Base-by-base conservation (phyloP, 768 basidiomycete genomes). In the Phaeotremella fagi region DNA sequence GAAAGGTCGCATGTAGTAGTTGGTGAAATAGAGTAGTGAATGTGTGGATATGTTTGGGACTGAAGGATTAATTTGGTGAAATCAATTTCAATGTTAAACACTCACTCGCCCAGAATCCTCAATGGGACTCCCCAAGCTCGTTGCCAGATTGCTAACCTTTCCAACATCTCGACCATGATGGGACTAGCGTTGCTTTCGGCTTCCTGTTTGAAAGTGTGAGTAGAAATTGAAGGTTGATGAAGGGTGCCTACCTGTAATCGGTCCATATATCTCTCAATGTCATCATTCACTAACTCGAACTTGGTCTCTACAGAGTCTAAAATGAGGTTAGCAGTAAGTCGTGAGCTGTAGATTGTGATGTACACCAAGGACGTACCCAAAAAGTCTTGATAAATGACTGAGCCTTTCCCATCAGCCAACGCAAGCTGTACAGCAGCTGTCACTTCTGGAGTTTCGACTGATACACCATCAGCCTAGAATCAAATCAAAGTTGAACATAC, bases 111-210 rank as follows among this genome's bases (percentile, higher is more conserved):
- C 37, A 68, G 61, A 2, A 58, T 45, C 24, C 57, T 54, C 16
- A 71, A 53, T 9, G 70, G 67, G 18, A 60, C 26, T 18, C 61
- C 65, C 70, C 70, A 72, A 18, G 61, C 57, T 48, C 67, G 45
- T 33, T 67, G 67, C 70, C 70, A 72, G 3, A 64, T 23, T 11
- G 60, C 60, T 36, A 72, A 29, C 16, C 64, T 56, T 23, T 72
- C 70, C 28, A 72, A 48, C 54, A 68, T 36, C 35, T 68, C 67
- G 11, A 44, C 52, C 60, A 67, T 65, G 28, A 61, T 48, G 11
- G 55, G 41, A 12, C 50, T 47, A 9, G 57, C 48, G 35, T 52
- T 43, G n/a, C n/a, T n/a, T n/a, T n/a, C n/a, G n/a, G n/a, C n/a
- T n/a, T n/a, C n/a, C n/a, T n/a, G n/a, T n/a, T n/a, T n/a, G n/a